Evolutionary conservation across 2,329 filamentous ascomycete genomes (phyloP).

Genomic region (Pseudogymnoascus sp.): DNA sequence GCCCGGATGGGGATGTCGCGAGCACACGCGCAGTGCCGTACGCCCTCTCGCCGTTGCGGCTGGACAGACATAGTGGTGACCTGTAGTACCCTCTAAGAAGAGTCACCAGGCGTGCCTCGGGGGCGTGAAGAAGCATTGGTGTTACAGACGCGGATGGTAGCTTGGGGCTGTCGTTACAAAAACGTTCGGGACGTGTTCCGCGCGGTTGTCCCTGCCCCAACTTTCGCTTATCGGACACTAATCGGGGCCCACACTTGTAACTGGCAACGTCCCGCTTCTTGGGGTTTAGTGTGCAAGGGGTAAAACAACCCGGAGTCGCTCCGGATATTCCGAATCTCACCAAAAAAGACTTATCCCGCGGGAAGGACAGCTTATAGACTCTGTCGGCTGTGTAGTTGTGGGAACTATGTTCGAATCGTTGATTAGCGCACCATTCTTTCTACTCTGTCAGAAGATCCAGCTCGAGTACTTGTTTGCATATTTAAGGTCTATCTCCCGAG

Average conservation of each 20-base stretch:
- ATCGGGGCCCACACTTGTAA: too few relatives aligned
- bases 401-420: neutral
- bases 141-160: neutral
- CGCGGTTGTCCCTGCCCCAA: neutral
- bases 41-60: neutral
- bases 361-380: neutral
- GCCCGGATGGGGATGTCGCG: neutral
- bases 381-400: neutral
- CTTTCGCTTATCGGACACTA: neutral
- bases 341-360: neutral
- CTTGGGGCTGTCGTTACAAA: neutral
- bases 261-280: too few relatives aligned
- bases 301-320: neutral
- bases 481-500: neutral
- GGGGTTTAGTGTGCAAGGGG: too few relatives aligned
- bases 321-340: neutral
- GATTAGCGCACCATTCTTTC: neutral
- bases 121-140: conserved; percentile 24
- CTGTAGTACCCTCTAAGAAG: conserved; percentile 24
- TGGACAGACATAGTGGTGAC: conserved; percentile 18
- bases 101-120: conserved; percentile 22
- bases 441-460: neutral
- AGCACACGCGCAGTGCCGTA: neutral
- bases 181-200: neutral
- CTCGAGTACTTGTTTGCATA: neutral